phyloP scores from a whole-genome alignment of 306 rosid species.

The Vigna nakashimae region DNA sequence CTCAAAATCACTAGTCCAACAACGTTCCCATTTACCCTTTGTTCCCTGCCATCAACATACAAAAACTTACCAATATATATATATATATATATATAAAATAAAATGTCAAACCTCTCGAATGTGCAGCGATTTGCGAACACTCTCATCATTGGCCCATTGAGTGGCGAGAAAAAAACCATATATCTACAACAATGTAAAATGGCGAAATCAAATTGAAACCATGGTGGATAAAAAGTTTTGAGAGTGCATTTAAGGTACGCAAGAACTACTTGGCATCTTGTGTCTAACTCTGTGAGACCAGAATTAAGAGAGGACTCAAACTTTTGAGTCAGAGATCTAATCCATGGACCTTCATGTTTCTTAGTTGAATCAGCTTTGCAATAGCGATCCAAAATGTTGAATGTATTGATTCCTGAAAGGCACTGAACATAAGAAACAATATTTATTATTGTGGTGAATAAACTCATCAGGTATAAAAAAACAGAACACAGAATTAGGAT shows the following conservation, averaged over 20 bases:
- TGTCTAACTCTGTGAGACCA: constrained; percentile 32
- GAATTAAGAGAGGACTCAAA: constrained; percentile 8
- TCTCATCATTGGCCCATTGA: constrained; percentile 42
- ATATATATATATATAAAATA: neutral
- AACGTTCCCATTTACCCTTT: constrained; percentile 39
- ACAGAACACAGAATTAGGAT: neutral
- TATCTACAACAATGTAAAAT: constrained; percentile 35
- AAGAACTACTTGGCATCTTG: constrained; percentile 52
- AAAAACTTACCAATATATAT: too few species aligned
- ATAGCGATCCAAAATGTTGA: constrained; percentile 45
- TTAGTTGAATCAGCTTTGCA: constrained; percentile 41
- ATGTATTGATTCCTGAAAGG: constrained; percentile 36
- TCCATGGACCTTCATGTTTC: constrained; percentile 13
- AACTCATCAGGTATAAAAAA: neutral
- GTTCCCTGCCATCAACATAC: constrained; percentile 38
- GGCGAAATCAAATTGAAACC: neutral
- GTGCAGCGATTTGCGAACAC: constrained; percentile 46
- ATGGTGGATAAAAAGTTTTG: neutral
- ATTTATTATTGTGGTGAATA: neutral
- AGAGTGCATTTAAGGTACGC: neutral
- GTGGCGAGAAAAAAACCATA: constrained; percentile 29
- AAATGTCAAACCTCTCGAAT: constrained; percentile 44
- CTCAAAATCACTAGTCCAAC: neutral
- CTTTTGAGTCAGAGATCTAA: constrained; percentile 47
- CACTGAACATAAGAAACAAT: constrained; percentile 45